Evolutionary conservation across 176 grass and related monocot genomes (phyloP), one percentile per base, ranked within the genome.

Genomic region (Cocos nucifera): DNA sequence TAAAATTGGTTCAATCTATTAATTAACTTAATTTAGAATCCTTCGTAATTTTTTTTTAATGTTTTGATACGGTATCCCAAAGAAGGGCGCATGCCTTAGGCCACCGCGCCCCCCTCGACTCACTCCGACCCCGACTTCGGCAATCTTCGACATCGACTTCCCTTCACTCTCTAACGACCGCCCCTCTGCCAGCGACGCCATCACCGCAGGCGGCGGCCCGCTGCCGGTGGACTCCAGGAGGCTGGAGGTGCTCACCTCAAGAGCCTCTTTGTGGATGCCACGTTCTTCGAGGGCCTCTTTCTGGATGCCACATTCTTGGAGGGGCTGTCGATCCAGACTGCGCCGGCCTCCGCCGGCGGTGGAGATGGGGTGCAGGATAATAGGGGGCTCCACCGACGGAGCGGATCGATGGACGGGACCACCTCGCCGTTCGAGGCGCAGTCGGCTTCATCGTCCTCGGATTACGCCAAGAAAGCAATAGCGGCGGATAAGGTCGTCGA

Each of bases 291-390:
- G 21, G n/a, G n/a, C n/a, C n/a, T n/a, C n/a, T n/a, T n/a, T n/a
- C n/a, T n/a, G n/a, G n/a, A n/a, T n/a, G 87, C 87, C 19, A 88
- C 82, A 63, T 85, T 98, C 76, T 98, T 98, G 59, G 88, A 98
- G 17, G 76, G 67, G 17, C 61, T 99, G 63, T 73, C 70, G 49
- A 70, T 93, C 59, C 84, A 89, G 85, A 77, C 17, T 23, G 19
- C 1, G 17, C 52, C 17, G 48, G 54, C 15, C 4, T 22, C 29
- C 15, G 58, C 63, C 0, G 61, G 32, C 1, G 54, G 65, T 0
- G 72, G 73, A 0, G 80, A 69, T 50, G 70, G 39, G 22, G 75
- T 35, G 0, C 81, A 75, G 51, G 59, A 39, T 22, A 48, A 25
- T 8, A 73, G 21, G 59, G 49, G 58, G 15, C 70, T 49, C n/a